Base-by-base conservation (phyloP, 31 red algal genomes). In the Asparagopsis taxiformis region DNA sequence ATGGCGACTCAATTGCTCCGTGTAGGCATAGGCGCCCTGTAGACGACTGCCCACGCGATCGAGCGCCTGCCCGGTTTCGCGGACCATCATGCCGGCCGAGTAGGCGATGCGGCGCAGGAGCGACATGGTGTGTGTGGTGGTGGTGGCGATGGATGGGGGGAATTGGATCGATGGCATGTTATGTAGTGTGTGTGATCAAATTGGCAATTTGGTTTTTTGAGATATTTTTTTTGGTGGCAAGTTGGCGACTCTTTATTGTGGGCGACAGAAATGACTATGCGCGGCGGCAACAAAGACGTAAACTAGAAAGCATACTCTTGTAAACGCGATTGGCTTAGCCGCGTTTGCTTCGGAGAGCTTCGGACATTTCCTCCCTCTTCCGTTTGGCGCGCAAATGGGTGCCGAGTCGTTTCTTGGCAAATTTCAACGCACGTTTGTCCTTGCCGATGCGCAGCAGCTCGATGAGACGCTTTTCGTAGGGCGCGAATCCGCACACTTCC, bases 351-450 rank as follows among this genome's bases (percentile, higher is more conserved):
- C 93, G 86, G 2, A 97, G 51, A 13, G 88, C 93, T 35, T 91
- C 93, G 3, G 75, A 41, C 77, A 98, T 73, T 71, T 98, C 90
- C 55, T 93, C 90, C 2, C 91, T 56, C 91, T 98, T 98, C 56
- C 88, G 90, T 75, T 98, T 98, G 3, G 95, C 95, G 21, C 95
- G 84, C 3, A 90, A 3, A 57, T 98, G 95, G 1, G 95, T 98
- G 17, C 95, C 95, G 17, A 98, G 63, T 9, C 95, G 66, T 80
- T 93, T 94, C 68, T 98, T 98, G 20, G 87, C 91, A 79, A 94
- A 98, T 61, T 94, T 98, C 39, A 98, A 70, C 10, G 95, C 91
- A 32, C 95, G 35, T 63, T 98, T 98, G 62, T 98, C 95, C 74
- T 94, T 94, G 22, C 95, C 95, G 46, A 98, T 91, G 32, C 95